Base-by-base conservation (phyloP, 2,329 filamentous ascomycete species). In the Coniochaeta sp. region DNA sequence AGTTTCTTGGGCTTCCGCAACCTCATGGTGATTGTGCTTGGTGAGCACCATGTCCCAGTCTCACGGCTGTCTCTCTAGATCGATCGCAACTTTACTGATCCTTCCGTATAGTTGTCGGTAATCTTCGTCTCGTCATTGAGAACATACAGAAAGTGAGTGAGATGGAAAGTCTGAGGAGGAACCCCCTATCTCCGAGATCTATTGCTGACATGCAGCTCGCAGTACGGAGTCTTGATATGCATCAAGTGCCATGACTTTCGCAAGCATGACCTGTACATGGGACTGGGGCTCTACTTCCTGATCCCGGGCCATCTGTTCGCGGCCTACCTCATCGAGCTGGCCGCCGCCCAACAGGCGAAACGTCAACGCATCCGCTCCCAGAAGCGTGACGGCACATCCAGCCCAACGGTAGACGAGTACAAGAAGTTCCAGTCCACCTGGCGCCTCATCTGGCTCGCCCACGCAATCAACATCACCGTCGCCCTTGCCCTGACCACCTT, bases 151-250 rank as follows among this genome's bases (percentile, higher is more conserved):
- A 96, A 79, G 89, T 89, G 35, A 20, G 32, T n/a, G n/a, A n/a
- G n/a, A n/a, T 51, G 14, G 18, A 16, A 38, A n/a, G n/a, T n/a
- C n/a, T n/a, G n/a, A n/a, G n/a, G n/a, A n/a, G n/a, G n/a, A n/a
- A n/a, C n/a, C n/a, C n/a, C n/a, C n/a, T n/a, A n/a, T n/a, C n/a
- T n/a, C n/a, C n/a, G n/a, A n/a, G n/a, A n/a, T n/a, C n/a, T n/a
- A n/a, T n/a, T n/a, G n/a, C n/a, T n/a, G n/a, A n/a, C n/a, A n/a
- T n/a, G n/a, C n/a, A n/a, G n/a, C n/a, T n/a, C n/a, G 5, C 65
- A 92, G 88, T 99, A 99, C 65, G 94, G 94, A 51, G 90, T 97
- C 53, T 76, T 97, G 53, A 95, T 99, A 58, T 96, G 92, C 65
- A 75, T 99, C 54, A 83, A 82, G 58, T 95, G 91, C 65, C 91